Evolutionary conservation across 768 basidiomycete genomes (phyloP), one percentile per base, ranked within the genome.

Genomic region (Tephrocybe sp.): DNA sequence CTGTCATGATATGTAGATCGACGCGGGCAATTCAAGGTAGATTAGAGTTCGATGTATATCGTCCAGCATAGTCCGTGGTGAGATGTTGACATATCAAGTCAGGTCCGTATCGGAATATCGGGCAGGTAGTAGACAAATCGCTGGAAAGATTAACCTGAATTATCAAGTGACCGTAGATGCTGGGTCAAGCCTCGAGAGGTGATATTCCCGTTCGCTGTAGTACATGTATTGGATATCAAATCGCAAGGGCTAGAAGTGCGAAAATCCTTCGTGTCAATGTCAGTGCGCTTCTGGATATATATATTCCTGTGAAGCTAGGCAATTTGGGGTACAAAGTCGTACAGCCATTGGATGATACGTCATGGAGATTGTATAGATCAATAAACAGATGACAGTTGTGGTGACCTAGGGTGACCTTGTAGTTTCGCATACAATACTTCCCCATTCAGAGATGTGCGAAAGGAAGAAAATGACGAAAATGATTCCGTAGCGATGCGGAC

Each of bases 31-130:
- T 26, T 14, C 38, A 40, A 38, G 49, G 22, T 38, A 51, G 32
- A 44, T 48, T 48, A 48, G 31, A 46, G 39, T 58, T 58, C 45
- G 34, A 19, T 53, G 13, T 36, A 5, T n/a, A n/a, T n/a, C n/a
- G n/a, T n/a, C n/a, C n/a, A n/a, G n/a, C 19, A 40, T 32, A 12
- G 22, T 38, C 31, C 46, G 42, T 54, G 53, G 53, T 45, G 49
- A 52, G 23, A 44, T 22, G 12, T 54, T 45, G 45, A 19, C 48
- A 54, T 48, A 54, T 58, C 39, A 44, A 47, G 53, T 16, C 11
- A 51, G 26, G 13, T 39, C 14, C 19, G 17, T 41, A 40, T 36
- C 49, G 41, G 42, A 33, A 41, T 44, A 51, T 51, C 52, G 43
- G 56, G 49, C 13, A 53, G 45, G 48, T 44, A 5, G 20, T 33